These are phyloP conservation scores for Cunninghamia lanceolata DNA, from an alignment of 75 land plant genomes.

Conservation along the genomic window DNA sequence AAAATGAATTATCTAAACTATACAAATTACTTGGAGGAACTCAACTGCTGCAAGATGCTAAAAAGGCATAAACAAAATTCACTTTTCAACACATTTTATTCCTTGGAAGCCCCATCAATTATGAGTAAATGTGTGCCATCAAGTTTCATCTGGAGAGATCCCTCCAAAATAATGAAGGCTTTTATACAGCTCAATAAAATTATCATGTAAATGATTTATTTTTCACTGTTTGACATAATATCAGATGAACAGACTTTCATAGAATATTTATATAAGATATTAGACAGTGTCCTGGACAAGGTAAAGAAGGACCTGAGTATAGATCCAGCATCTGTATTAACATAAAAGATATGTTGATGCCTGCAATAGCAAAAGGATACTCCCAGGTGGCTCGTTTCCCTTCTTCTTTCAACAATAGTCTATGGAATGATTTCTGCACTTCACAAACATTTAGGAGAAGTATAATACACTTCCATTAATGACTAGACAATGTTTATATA, in stretches of 20 bases:
- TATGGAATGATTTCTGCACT: conserved; percentile 70
- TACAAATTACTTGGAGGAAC: not conserved
- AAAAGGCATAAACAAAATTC: not conserved
- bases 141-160: not conserved
- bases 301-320: conserved; percentile 50
- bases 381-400: conserved; percentile 91
- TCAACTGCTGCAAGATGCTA: not conserved
- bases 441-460: conserved; percentile 1
- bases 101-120: not conserved
- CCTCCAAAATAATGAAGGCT: not conserved
- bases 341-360: conserved; percentile 93
- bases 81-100: not conserved
- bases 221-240: not conserved
- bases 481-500: not conserved
- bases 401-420: conserved; percentile 69
- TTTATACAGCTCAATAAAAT: not conserved
- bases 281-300: not conserved
- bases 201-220: not conserved
- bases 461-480: not conserved
- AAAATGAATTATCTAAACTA: not conserved
- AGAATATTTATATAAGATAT: not conserved
- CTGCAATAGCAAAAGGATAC: conserved; percentile 98
- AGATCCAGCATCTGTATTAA: conserved; percentile 89
- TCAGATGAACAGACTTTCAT: not conserved
- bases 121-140: not conserved